Conservation (phyloP, 164 flowering plant species). For the grape (Vitis vinifera) region ASM3070453v1 NC_081811.1:26771001-26771500, state of each 20-base stretch:
- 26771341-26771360: conserved; percentile 20
- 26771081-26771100: conserved; percentile 24
- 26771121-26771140: conserved; percentile 4
- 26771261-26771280: conserved; percentile 11
- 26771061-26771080: conserved; percentile 23
- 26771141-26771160: conserved; percentile 12
- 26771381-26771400: conserved; percentile 24
- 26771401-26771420: conserved; percentile 10
- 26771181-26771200: background rate
- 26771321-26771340: conserved; percentile 36
- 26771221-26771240: conserved; percentile 24
- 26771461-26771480: background rate
- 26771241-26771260: conserved; percentile 24
- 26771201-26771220: conserved; percentile 18
- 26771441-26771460: conserved; percentile 24
- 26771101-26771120: conserved; percentile 17
- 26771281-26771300: conserved; percentile 29
- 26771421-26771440: conserved; percentile 18
- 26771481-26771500: background rate
- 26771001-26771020: conserved; percentile 12
- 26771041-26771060: conserved; percentile 1
- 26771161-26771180: conserved; percentile 16
- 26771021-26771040: conserved; percentile 22
- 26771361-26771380: conserved; percentile 6
- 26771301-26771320: conserved; percentile 34